phyloP scores from a whole-genome alignment of 257 asterid genomes.

The Fraxinus quadrangulata region DNA sequence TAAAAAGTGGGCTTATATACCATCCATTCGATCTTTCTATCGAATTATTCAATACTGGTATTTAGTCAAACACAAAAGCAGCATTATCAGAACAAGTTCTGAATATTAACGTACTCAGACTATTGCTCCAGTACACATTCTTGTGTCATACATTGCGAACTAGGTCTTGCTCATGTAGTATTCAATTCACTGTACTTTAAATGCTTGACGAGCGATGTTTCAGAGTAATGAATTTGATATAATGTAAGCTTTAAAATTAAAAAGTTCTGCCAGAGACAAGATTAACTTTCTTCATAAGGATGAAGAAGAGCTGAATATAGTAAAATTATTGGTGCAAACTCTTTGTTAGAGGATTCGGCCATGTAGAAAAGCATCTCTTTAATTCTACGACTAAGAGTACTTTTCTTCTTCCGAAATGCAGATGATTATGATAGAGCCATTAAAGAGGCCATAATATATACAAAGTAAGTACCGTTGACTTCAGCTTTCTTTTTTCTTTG shows the following conservation, averaged over 20 bases:
- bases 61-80: not conserved
- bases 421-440: conserved; percentile 80
- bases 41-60: not conserved
- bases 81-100: not conserved
- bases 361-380: conserved; percentile 14
- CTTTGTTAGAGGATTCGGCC: not conserved
- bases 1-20: not conserved
- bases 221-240: conserved; percentile 6
- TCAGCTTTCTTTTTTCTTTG: conserved; percentile 6
- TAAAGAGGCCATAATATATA: conserved; percentile 58
- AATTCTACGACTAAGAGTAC: conserved; percentile 20
- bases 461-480: conserved; percentile 49
- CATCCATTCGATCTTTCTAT: not conserved
- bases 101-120: not conserved
- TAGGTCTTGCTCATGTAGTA: not conserved
- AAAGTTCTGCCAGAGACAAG: not conserved
- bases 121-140: not conserved
- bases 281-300: not conserved
- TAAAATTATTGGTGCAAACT: conserved; percentile 6
- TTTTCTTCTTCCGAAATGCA: conserved; percentile 40
- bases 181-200: not conserved
- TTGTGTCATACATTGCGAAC: not conserved
- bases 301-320: conserved; percentile 1
- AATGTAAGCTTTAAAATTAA: conserved; percentile 14
- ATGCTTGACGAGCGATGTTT: not conserved